Evolutionary conservation across 257 asterid species (phyloP), one percentile per base, ranked within the genome.

Genomic region (Nicotiana paniculata): DNA sequence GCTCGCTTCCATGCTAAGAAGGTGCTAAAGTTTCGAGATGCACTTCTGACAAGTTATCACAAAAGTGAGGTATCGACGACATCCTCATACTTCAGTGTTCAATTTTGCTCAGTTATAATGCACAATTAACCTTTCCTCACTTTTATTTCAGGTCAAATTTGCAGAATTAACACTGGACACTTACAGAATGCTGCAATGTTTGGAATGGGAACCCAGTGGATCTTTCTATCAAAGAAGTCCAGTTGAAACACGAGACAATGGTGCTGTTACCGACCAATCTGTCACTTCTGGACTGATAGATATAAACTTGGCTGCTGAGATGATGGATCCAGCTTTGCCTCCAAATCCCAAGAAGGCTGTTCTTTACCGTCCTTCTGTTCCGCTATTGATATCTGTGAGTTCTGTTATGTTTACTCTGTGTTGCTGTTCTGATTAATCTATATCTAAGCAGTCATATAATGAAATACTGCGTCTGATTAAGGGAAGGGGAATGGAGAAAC

Each of bases 151-250:
- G 99, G 95, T 92, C 84, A 96, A 94, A 91, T 93, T 92, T 87
- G 97, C 99, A 69, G 99, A 94, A 85, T 88, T 93, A 86, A 93
- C 99, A 18, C 82, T 96, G 80, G 98, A 96, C 86, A 94, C 97
- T 83, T 96, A 85, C 77, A 94, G 98, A 90, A 96, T 96, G 99
- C 78, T 96, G 87, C 99, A 96, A 88, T 94, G 97, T 86, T 91
- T 96, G 94, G 99, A 96, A 90, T 96, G 98, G 98, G 99, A 96
- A 87, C 97, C 98, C 69, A 89, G 92, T 85, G 97, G 97, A 68
- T 89, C 98, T 77, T 92, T 92, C 86, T 91, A 90, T 84, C 97
- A 91, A 64, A 96, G 88, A 85, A 86, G 82, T 69, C 87, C 89
- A 9, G 85, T 83, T 80, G 97, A 94, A 86, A 43, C 90, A 39